Evolutionary conservation across 331 rosid genomes (phyloP).

Genomic region (Cucumis variabilis): DNA sequence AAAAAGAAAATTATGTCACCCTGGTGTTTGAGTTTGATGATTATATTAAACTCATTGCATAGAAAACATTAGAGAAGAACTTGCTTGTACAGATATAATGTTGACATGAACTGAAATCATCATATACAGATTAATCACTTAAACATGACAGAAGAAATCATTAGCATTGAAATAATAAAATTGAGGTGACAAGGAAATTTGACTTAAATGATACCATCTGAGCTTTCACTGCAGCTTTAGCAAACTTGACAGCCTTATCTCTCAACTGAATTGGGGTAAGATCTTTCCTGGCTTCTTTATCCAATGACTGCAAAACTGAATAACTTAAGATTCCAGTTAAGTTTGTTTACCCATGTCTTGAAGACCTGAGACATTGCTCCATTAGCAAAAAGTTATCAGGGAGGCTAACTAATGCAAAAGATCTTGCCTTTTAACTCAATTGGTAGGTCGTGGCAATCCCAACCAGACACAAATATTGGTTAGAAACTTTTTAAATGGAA

Average conservation of each 20-base stretch:
- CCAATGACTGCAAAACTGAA: conserved; percentile 98
- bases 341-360: conserved; percentile 29
- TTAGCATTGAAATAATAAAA: background rate
- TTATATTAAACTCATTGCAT: background rate
- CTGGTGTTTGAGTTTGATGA: too few relatives aligned
- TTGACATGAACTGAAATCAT: conserved; percentile 20
- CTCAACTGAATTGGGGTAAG: conserved; percentile 89
- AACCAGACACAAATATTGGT: conserved; percentile 80
- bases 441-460: conserved; percentile 99
- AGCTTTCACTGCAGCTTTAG: conserved; percentile 84
- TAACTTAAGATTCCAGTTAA: conserved; percentile 48
- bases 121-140: background rate
- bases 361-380: conserved; percentile 14
- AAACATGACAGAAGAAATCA: background rate
- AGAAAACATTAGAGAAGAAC: background rate
- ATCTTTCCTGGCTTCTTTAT: conserved; percentile 75
- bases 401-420: conserved; percentile 16
- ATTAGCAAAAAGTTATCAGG: background rate
- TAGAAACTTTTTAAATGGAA: background rate
- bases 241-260: conserved; percentile 95
- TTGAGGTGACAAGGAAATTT: conserved; percentile 26
- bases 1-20: too few relatives aligned
- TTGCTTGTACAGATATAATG: background rate
- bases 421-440: conserved; percentile 95
- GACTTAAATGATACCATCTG: conserved; percentile 99